Percentiles rank a stretch among this genome's conserved stretches.
These are phyloP conservation scores for Ceriops decandra DNA, from an alignment of 345 rosid genomes.

Conservation along the genomic window DNA sequence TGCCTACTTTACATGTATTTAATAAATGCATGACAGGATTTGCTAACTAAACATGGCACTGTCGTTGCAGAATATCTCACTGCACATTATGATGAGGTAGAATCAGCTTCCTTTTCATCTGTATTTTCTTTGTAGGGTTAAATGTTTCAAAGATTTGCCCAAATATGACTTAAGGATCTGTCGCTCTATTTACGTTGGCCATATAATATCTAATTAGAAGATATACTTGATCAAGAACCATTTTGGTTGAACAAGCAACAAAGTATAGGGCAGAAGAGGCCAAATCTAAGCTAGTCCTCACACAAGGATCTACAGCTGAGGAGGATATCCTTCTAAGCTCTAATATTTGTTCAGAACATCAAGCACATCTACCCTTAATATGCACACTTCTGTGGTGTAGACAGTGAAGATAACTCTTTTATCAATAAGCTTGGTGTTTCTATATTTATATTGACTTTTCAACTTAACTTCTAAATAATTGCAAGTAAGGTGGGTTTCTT, in stretches of 20 bases:
- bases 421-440: slow-evolving; percentile 2
- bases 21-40: slow-evolving; percentile 56
- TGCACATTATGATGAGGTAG: slow-evolving; percentile 81
- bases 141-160: too few species aligned
- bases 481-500: neutral
- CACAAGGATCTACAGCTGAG: neutral
- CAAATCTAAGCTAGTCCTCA: neutral
- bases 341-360: slow-evolving; percentile 2
- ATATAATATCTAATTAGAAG: neutral
- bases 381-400: slow-evolving; percentile 1
- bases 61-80: slow-evolving; percentile 75
- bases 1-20: slow-evolving; percentile 10
- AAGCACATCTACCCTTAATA: neutral
- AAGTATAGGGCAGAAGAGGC: neutral
- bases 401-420: neutral
- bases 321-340: neutral
- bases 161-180: slow-evolving; percentile 10
- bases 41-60: slow-evolving; percentile 74
- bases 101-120: neutral
- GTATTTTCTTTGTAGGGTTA: too few species aligned
- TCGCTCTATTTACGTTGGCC: neutral
- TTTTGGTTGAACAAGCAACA: neutral
- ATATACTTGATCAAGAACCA: slow-evolving; percentile 7
- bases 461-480: neutral
- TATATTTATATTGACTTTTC: neutral